These are phyloP conservation scores for Uronychia setigera DNA, from an alignment of 73 alveolate genomes.

Conservation along the genomic window DNA sequence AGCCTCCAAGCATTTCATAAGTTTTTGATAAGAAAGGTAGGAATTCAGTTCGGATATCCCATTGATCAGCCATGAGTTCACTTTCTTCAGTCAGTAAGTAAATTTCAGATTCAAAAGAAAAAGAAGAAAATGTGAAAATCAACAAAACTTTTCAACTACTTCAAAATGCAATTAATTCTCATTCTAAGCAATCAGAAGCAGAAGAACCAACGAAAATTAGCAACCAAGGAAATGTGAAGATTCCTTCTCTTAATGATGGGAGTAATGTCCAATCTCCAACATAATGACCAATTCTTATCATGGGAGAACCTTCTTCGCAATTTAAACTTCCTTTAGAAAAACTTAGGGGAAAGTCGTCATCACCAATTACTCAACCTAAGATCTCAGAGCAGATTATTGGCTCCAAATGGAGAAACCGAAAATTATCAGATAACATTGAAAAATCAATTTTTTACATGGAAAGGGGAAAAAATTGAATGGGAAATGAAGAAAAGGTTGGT, in stretches of 20 bases:
- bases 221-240: no score
- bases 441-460: background rate
- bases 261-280: background rate
- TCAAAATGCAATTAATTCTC: background rate
- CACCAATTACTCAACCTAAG: background rate
- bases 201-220: no score
- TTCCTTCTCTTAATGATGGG: no score
- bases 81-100: background rate
- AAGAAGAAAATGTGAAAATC: background rate
- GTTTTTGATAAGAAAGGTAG: background rate
- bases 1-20: background rate
- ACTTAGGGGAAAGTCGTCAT: background rate
- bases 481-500: no score
- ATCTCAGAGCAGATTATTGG: background rate
- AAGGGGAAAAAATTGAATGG: no score
- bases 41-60: background rate
- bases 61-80: background rate
- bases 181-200: no score
- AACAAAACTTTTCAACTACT: background rate
- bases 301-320: no score
- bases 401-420: background rate
- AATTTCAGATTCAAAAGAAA: background rate
- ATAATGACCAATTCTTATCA: background rate
- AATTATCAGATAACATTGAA: background rate
- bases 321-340: background rate